A percentile compares a stretch with the other conserved stretches of the same genome.
Conservation (phyloP, 331 rosid genomes). For the Ulmus americana region DNA sequence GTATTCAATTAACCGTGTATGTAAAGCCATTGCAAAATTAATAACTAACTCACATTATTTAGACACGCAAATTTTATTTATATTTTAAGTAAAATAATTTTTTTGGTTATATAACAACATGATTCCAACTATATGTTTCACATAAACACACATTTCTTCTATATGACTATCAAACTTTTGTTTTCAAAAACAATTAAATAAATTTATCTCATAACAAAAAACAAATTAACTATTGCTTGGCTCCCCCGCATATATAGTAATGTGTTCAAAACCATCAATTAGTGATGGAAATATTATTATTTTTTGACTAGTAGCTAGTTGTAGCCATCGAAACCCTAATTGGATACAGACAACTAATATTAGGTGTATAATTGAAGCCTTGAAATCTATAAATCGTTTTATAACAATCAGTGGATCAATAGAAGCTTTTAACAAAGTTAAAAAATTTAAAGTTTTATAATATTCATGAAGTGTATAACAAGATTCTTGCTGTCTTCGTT, state of each 20-base stretch:
- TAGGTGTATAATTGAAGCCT: slow-evolving; percentile 4
- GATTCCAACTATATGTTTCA: slow-evolving; percentile 1
- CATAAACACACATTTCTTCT: background rate
- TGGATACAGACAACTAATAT: background rate
- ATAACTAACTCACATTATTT: too few relatives aligned
- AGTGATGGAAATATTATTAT: background rate
- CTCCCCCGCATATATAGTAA: background rate
- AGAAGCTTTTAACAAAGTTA: background rate
- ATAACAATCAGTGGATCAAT: slow-evolving; percentile 1
- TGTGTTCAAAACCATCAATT: too few relatives aligned
- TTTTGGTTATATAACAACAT: slow-evolving; percentile 30
- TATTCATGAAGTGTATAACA: slow-evolving; percentile 22
- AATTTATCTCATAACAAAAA: background rate
- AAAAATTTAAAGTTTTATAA: background rate
- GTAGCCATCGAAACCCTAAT: slow-evolving; percentile 14
- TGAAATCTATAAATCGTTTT: background rate
- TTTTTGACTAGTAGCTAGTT: background rate
- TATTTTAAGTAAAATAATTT: background rate
- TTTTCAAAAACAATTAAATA: background rate
- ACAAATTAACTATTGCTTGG: background rate
- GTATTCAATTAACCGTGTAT: slow-evolving; percentile 8
- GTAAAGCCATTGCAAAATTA: slow-evolving; percentile 1
- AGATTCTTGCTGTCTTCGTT: slow-evolving; percentile 14
- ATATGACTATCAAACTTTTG: too few relatives aligned
- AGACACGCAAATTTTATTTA: slow-evolving; percentile 6